A percentile compares a stretch with the other conserved stretches of the same genome.
phyloP scores from a whole-genome alignment of 352 stramenopile species.

The Phytophthora meadii region DNA sequence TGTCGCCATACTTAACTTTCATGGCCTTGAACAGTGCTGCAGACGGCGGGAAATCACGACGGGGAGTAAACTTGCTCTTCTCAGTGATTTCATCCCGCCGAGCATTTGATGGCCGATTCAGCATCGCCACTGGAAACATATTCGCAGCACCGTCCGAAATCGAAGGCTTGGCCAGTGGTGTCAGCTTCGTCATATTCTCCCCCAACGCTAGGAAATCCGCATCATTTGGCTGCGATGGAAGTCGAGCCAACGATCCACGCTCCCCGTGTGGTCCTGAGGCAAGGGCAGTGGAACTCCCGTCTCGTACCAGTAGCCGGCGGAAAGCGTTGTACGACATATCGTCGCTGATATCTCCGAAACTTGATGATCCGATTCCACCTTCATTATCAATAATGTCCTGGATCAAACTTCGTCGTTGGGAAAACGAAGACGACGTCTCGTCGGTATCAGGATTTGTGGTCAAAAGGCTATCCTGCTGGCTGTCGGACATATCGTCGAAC shows the following conservation, averaged over 20 bases:
- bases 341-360: constrained; percentile 31
- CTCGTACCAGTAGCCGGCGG: constrained; percentile 45
- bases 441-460: constrained; percentile 7
- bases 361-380: constrained; percentile 31
- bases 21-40: constrained; percentile 86
- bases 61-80: constrained; percentile 82
- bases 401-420: constrained; percentile 30
- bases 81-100: constrained; percentile 79
- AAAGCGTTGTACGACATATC: constrained; percentile 59
- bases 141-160: constrained; percentile 76
- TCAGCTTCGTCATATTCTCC: constrained; percentile 74
- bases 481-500: constrained; percentile 36
- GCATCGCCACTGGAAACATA: constrained; percentile 75
- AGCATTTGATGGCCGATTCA: constrained; percentile 63
- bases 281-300: constrained; percentile 35
- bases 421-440: constrained; percentile 17
- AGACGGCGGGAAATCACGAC: constrained; percentile 85
- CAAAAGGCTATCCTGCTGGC: constrained; percentile 14
- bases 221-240: constrained; percentile 49
- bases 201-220: constrained; percentile 60
- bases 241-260: constrained; percentile 35
- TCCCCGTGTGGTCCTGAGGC: constrained; percentile 14
- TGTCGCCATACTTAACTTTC: constrained; percentile 83
- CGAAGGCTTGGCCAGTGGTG: constrained; percentile 51
- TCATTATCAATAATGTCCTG: constrained; percentile 26